A percentile compares a stretch with the other conserved stretches of the same genome.
These are phyloP conservation scores for Leucoagaricus sp. DNA, from an alignment of 1,284 basidiomycete genomes.

Conservation along the genomic window DNA sequence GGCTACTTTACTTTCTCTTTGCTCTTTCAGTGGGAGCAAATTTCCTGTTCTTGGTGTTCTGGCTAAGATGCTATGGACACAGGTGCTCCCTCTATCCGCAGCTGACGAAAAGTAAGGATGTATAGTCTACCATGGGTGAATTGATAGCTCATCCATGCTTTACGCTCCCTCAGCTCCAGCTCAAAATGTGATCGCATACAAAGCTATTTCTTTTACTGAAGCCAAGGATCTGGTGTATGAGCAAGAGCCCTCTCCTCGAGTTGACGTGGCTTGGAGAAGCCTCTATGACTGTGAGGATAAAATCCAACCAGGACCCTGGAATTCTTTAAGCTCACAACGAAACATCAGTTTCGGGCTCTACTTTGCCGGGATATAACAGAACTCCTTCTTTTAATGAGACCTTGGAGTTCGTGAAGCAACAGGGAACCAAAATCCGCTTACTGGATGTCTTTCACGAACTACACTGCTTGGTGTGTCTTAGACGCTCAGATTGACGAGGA, in stretches of 20 bases:
- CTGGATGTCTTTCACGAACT: constrained; percentile 35
- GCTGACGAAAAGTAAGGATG: constrained; percentile 2
- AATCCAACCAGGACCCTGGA: neutral
- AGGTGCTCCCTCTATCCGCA: constrained; percentile 3
- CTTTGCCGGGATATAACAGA: constrained; percentile 23
- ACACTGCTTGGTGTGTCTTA: constrained; percentile 29
- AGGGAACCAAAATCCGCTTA: constrained; percentile 1
- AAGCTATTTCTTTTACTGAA: constrained; percentile 19
- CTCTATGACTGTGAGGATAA: constrained; percentile 20
- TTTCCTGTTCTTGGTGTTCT: neutral
- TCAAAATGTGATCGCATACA: constrained; percentile 19
- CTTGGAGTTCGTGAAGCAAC: constrained; percentile 22
- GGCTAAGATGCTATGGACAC: neutral
- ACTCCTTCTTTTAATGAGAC: constrained; percentile 20
- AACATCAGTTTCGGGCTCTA: constrained; percentile 17
- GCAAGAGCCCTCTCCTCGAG: constrained; percentile 22
- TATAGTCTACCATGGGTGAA: too few species aligned
- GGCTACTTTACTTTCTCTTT: neutral
- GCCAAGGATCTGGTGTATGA: constrained; percentile 23
- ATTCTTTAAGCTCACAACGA: neutral
- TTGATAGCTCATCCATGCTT: too few species aligned
- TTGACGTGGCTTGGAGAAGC: constrained; percentile 25
- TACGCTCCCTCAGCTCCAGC: constrained; percentile 22
- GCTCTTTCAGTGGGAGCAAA: neutral
- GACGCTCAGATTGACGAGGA: neutral